These are phyloP conservation scores for Kluyveromyces aestuarii DNA, from an alignment of 805 yeast species.

Conservation along the genomic window DNA sequence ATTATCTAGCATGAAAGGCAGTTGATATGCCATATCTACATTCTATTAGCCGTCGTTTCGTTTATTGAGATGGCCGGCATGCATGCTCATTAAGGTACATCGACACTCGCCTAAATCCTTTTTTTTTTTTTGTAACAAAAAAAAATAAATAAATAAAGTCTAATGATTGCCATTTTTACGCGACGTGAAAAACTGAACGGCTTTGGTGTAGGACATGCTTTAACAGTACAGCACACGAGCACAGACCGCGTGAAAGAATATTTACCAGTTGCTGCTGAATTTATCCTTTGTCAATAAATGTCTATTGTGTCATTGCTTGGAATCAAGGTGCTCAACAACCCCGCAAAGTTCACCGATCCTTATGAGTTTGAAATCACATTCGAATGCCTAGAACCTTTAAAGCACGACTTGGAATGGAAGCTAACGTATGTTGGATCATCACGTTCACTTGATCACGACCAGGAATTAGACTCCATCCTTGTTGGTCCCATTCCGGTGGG, in stretches of 20 bases:
- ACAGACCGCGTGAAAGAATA: not conserved
- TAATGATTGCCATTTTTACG: too few relatives aligned
- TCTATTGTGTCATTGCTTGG: conserved; percentile 90
- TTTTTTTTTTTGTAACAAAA: too few relatives aligned
- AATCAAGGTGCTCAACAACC: conserved; percentile 86
- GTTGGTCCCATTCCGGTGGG: conserved; percentile 99
- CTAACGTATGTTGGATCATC: conserved; percentile 95
- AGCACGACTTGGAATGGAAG: conserved; percentile 88
- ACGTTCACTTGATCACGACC: conserved; percentile 90
- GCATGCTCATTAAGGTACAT: too few relatives aligned
- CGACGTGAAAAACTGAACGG: too few relatives aligned
- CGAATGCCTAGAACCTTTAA: conserved; percentile 89
- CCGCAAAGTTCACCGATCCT: conserved; percentile 87
- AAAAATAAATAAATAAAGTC: too few relatives aligned
- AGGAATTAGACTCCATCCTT: conserved; percentile 88
- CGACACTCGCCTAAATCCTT: too few relatives aligned
- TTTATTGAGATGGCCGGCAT: too few relatives aligned
- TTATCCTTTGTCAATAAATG: conserved; percentile 36
- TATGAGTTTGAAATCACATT: conserved; percentile 96
- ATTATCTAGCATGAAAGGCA: not conserved
- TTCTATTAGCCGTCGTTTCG: too few relatives aligned
- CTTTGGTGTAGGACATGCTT: not conserved
- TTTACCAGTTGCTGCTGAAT: not conserved
- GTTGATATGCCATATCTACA: too few relatives aligned
- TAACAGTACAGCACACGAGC: not conserved